Conservation (phyloP, 495 filamentous ascomycete genomes). For the Achaetomiella virescens region DNA sequence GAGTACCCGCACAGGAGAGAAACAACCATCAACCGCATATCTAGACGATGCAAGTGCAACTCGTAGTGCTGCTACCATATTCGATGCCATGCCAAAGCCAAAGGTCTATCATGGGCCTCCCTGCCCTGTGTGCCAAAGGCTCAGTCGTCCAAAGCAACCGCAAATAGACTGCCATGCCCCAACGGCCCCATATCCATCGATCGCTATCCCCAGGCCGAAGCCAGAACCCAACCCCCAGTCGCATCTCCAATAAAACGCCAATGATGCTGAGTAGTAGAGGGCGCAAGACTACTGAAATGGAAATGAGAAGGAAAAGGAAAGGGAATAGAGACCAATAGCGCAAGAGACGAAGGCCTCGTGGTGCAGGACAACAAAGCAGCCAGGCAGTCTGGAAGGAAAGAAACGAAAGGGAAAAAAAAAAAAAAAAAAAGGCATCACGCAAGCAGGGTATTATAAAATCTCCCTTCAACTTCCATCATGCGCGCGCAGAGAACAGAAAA, state of each 20-base stretch:
- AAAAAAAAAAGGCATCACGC: not conserved
- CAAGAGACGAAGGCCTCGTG: too few species aligned
- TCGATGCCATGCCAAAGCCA: too few species aligned
- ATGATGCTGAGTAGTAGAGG: not conserved
- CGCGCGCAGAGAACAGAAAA: not conserved
- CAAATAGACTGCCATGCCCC: not conserved
- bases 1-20: too few species aligned
- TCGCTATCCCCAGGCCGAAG: not conserved
- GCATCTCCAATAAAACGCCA: not conserved
- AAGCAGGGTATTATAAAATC: not conserved
- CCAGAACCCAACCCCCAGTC: not conserved
- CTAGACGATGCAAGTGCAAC: too few species aligned
- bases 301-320: not conserved
- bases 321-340: not conserved
- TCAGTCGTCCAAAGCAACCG: not conserved
- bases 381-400: not conserved
- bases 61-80: too few species aligned
- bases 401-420: constrained; percentile 2
- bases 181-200: not conserved
- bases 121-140: not conserved
- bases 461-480: not conserved
- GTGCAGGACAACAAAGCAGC: too few species aligned
- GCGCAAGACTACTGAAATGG: too few species aligned
- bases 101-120: too few species aligned
- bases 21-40: too few species aligned